Conservation (phyloP, 495 filamentous ascomycete genomes). For the Apiosordaria backusii region DNA sequence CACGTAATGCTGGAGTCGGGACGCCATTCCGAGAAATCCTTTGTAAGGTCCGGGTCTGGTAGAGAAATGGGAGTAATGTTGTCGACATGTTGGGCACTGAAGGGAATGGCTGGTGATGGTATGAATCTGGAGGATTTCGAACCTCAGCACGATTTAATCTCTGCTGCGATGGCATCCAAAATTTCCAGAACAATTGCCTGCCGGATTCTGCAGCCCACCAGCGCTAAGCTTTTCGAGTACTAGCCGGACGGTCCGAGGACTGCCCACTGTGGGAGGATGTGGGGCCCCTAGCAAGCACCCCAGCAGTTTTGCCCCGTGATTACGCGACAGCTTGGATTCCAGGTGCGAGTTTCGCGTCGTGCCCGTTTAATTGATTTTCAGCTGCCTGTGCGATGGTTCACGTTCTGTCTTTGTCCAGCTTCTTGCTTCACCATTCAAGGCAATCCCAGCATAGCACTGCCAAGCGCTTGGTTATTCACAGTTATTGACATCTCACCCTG, state of each 20-base stretch:
- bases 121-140: too few species aligned
- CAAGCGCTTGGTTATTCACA: neutral
- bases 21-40: slow-evolving; percentile 22
- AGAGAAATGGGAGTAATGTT: slow-evolving; percentile 60
- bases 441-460: neutral
- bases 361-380: slow-evolving; percentile 28
- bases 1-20: slow-evolving; percentile 20
- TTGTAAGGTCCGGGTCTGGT: slow-evolving; percentile 63
- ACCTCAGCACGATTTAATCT: too few species aligned
- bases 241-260: neutral
- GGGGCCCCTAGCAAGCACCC: too few species aligned
- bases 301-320: slow-evolving; percentile 22
- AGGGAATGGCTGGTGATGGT: neutral
- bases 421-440: neutral
- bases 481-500: neutral
- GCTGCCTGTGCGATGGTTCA: slow-evolving; percentile 7
- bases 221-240: neutral
- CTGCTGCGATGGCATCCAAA: neutral
- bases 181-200: neutral
- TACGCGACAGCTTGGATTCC: slow-evolving; percentile 18
- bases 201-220: neutral
- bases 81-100: slow-evolving; percentile 30
- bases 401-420: slow-evolving; percentile 2
- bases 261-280: neutral
- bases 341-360: slow-evolving; percentile 7